Base-by-base conservation (phyloP, 2,329 filamentous ascomycete genomes). In the Aspergillus sp. region DNA sequence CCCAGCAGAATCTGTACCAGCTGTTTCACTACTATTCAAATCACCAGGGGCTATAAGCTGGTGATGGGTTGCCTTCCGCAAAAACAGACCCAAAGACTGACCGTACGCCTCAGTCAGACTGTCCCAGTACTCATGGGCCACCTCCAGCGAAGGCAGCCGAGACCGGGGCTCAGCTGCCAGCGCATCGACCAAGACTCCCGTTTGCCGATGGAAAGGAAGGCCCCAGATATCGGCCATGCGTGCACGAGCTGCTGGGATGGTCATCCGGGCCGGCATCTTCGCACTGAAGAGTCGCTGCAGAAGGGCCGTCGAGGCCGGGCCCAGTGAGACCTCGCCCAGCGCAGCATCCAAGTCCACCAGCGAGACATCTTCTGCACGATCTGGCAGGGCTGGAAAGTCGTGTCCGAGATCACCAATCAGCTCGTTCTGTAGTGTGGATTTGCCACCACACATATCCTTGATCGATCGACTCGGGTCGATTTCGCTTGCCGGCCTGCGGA, bases 371-470 rank as follows among this genome's bases (percentile, higher is more conserved):
- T 57, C 54, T 5, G 37, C 20, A 13, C 37, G 30, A 15, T 57
- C 54, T 19, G 54, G 54, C 13, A 57, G 42, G 4, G 20, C 9
- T 19, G 40, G 48, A 11, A 57, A 46, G 9, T 57, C 54, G 12
- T 44, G 44, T 7, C 39, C 40, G 20, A 57, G 48, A 5, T 57
- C 54, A 13, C 54, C 54, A n/a, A 57, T 34, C 20, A 57, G 30
- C 20, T 57, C 54, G 11, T 57, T 57, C 15, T 57, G 40, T n/a
- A 57, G 30, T 1, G 54, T 57, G 6, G 54, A 57, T 13, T 46
- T 45, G 13, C 52, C 53, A 11, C 53, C 53, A 5, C 45, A 49
- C 6, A 56, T 46, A 30, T 44, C 53, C 19, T 42, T 41, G 37
- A 56, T 49, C 7, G 37, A 39, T 19, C 40, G 46, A 17, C 40